Base-by-base conservation (phyloP, 1,139 yeast species). In the Protomyces inouyei region DNA sequence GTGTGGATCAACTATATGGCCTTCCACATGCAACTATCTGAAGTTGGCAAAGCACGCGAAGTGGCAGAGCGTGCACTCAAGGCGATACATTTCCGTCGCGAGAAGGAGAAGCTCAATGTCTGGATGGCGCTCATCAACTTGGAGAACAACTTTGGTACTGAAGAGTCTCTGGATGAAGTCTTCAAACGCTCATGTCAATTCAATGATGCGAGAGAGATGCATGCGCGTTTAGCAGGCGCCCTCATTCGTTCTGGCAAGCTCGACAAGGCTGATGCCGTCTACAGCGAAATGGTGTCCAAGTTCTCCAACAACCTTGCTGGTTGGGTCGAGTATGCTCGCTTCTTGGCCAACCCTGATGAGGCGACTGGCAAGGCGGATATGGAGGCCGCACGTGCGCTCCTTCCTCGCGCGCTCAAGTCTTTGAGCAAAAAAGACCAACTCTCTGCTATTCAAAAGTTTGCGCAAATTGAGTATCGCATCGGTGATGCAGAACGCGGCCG, bases 1-100 rank as follows among this genome's bases (percentile, higher is more conserved):
- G 78, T 91, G 69, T 93, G 98, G 98, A 92, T 93, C 90, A 90
- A 92, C 76, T 93, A 88, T 76, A 93, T 95, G 97, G 93, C 98
- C 2, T 93, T 92, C 87, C 96, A 91, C 77, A 81, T 93, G 70
- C 97, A 92, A 76, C 80, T 93, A 69, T 88, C 96, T 79, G 98
- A 93, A 75, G 79, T 91, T 67, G 97, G 92, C 64, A 90, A 88
- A 76, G 97, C 98, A 12, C 85, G 98, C 71, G 96, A 89, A 75
- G 84, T 93, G 70, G 98, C 89, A 57, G 88, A 87, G 72, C 84
- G 98, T 69, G 98, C 98, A 3, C 81, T 93, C 72, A 89, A 88
- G 78, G 87, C 95, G 9, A 93, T 93, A 71, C 85, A 84, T 73
- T 90, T 86, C 78, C 84, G 97, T 72, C 97, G 92, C 73, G 98